Conservation (phyloP, 371 early-diverging fungal species). For the Fennellomyces sp. region DNA sequence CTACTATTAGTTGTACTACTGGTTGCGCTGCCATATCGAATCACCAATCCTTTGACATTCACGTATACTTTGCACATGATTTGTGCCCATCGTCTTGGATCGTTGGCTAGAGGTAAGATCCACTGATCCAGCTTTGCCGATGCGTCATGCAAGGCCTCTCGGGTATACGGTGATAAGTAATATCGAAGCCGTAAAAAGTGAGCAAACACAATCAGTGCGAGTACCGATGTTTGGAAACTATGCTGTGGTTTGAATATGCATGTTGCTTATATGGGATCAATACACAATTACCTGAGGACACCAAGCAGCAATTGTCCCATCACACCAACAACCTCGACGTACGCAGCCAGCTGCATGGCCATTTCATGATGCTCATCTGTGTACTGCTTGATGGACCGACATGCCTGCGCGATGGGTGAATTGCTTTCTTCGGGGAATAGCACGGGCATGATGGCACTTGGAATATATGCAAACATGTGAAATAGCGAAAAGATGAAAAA, state of each 20-base stretch:
- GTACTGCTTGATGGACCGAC: slow-evolving; percentile 53
- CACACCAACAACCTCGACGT: slow-evolving; percentile 78
- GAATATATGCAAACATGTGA: slow-evolving; percentile 74
- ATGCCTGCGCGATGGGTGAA: slow-evolving; percentile 36
- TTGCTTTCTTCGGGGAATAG: slow-evolving; percentile 58
- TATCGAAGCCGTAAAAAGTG: slow-evolving; percentile 86
- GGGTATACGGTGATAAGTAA: slow-evolving; percentile 67
- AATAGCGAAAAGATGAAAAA: slow-evolving; percentile 83
- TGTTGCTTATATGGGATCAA: neutral
- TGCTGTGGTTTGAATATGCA: neutral
- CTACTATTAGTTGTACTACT: neutral
- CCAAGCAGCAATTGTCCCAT: slow-evolving; percentile 67
- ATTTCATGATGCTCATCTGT: slow-evolving; percentile 66
- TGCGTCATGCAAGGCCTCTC: slow-evolving; percentile 56
- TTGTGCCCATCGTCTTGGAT: slow-evolving; percentile 31
- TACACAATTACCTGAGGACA: slow-evolving; percentile 50
- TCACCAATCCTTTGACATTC: slow-evolving; percentile 50
- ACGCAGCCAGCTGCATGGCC: slow-evolving; percentile 76
- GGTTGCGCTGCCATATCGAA: slow-evolving; percentile 51
- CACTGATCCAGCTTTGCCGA: slow-evolving; percentile 51
- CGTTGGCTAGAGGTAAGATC: slow-evolving; percentile 53
- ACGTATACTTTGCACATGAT: slow-evolving; percentile 51
- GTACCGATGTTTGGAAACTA: slow-evolving; percentile 72
- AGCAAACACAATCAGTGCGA: slow-evolving; percentile 76
- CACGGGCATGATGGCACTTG: slow-evolving; percentile 65